These are phyloP conservation scores for Fraxinus sp. DNA, from an alignment of 305 asterid species.

Conservation along the genomic window DNA sequence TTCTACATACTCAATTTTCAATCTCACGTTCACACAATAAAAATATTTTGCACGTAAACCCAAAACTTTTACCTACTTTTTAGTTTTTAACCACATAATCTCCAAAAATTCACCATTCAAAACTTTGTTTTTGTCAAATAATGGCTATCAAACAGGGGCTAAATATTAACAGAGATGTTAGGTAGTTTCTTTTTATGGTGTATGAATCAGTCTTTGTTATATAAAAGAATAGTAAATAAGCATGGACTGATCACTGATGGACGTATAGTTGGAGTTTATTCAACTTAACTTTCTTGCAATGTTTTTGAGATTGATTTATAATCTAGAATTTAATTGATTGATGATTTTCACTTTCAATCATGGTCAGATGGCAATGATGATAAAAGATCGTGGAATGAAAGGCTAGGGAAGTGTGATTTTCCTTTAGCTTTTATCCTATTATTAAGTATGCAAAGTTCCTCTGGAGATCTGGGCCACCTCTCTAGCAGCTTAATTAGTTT, in stretches of 20 bases:
- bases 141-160: neutral
- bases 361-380: conserved; percentile 62
- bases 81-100: neutral
- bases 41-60: neutral
- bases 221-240: neutral
- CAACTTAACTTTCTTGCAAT: conserved; percentile 18
- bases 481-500: conserved; percentile 52
- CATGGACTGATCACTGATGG: neutral
- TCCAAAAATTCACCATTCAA: neutral
- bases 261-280: neutral
- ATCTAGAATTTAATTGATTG: neutral
- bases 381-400: conserved; percentile 63
- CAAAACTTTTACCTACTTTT: neutral
- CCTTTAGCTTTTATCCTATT: conserved; percentile 70
- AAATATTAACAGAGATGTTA: conserved; percentile 1
- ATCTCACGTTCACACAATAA: neutral
- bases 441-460: conserved; percentile 54
- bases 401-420: conserved; percentile 82
- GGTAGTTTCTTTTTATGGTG: neutral
- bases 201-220: conserved; percentile 2
- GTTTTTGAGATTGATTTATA: conserved; percentile 11
- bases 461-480: conserved; percentile 41
- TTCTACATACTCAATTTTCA: neutral
- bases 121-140: neutral
- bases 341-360: conserved; percentile 17